phyloP scores from a whole-genome alignment of 106 monocot species.

The Agapanthus africanus region DNA sequence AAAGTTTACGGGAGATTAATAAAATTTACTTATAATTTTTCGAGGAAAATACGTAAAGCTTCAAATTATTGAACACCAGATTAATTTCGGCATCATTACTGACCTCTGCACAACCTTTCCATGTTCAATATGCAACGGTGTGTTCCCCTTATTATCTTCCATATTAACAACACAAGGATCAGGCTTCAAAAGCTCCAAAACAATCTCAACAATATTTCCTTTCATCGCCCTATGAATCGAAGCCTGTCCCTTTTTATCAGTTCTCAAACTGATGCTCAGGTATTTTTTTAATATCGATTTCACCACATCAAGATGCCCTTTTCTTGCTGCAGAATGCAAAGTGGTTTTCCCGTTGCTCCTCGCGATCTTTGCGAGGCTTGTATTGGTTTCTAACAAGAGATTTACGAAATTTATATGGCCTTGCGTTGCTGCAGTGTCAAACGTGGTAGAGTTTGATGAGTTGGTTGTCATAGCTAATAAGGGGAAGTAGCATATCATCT shows the following conservation, averaged over 20 bases:
- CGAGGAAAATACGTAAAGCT: no score
- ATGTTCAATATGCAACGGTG: slow-evolving; percentile 30
- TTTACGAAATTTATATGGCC: slow-evolving; percentile 73
- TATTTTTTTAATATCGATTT: slow-evolving; percentile 30
- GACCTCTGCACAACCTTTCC: slow-evolving; percentile 27
- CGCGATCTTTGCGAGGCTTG: slow-evolving; percentile 42
- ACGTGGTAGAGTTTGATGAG: slow-evolving; percentile 59
- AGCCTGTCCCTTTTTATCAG: slow-evolving; percentile 51
- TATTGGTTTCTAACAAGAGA: slow-evolving; percentile 62
- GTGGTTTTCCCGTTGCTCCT: slow-evolving; percentile 50
- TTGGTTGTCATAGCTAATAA: slow-evolving; percentile 65
- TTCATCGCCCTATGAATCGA: slow-evolving; percentile 52
- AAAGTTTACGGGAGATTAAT: no score
- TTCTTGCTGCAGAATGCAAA: slow-evolving; percentile 53
- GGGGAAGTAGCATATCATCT: slow-evolving; percentile 39
- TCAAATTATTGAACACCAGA: no score
- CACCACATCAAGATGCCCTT: slow-evolving; percentile 33
- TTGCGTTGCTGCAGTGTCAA: slow-evolving; percentile 70
- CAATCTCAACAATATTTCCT: slow-evolving; percentile 35
- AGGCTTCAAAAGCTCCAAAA: slow-evolving; percentile 23
- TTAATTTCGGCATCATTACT: background rate
- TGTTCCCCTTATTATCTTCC: slow-evolving; percentile 32
- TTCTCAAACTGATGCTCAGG: slow-evolving; percentile 24
- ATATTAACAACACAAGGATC: slow-evolving; percentile 13
- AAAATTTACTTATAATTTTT: no score